phyloP scores from a whole-genome alignment of 2,329 filamentous ascomycete genomes.

The Trichoderma harzianum region DNA sequence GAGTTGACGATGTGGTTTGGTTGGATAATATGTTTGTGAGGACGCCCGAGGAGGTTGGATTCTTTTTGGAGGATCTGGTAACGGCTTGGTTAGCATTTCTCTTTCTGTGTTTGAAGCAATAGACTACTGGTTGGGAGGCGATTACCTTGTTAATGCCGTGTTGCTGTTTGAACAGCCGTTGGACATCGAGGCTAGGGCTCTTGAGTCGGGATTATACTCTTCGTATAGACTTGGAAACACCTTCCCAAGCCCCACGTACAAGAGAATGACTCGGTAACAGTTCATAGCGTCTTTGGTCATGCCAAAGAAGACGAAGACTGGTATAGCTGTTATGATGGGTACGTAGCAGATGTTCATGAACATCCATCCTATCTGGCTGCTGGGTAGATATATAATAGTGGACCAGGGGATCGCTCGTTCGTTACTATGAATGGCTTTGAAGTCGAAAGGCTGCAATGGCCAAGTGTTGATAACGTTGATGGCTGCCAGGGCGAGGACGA shows the following conservation, averaged over 20 bases:
- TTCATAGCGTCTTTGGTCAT: constrained; percentile 52
- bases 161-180: not conserved
- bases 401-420: constrained; percentile 40
- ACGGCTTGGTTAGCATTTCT: not conserved
- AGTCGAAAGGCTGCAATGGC: constrained; percentile 38
- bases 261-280: constrained; percentile 41
- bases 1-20: not conserved
- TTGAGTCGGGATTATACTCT: constrained; percentile 38
- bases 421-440: constrained; percentile 40
- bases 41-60: constrained; percentile 12
- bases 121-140: not conserved
- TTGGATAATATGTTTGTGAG: constrained; percentile 10
- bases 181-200: constrained; percentile 16
- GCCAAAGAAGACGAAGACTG: constrained; percentile 55
- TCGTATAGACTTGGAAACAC: constrained; percentile 42
- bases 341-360: constrained; percentile 49
- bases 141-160: constrained; percentile 12
- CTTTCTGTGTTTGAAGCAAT: not conserved
- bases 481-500: constrained; percentile 41
- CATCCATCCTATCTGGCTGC: constrained; percentile 37
- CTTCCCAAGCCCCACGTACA: constrained; percentile 41
- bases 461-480: constrained; percentile 38
- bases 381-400: constrained; percentile 45
- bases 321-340: constrained; percentile 43
- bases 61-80: not conserved